A percentile compares a stretch with the other conserved stretches of the same genome.
These are phyloP conservation scores for Alternaria brassicae DNA, from an alignment of 2,329 filamentous ascomycete genomes.

Conservation along the genomic window DNA sequence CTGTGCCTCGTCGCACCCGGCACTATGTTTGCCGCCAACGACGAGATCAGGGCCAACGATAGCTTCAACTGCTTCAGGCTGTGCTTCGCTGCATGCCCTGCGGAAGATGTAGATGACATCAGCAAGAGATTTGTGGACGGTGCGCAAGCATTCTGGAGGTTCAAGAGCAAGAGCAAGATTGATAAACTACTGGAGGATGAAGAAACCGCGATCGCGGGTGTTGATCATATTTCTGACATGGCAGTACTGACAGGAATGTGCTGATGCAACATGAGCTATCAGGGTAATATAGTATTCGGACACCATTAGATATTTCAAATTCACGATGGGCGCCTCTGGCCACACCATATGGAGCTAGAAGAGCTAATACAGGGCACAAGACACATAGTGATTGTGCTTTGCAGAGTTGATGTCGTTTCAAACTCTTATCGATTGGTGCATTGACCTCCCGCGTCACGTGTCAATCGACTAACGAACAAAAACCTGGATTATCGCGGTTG, in stretches of 20 bases:
- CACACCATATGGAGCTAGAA: not conserved
- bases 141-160: conserved; percentile 76
- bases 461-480: not conserved
- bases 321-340: not conserved
- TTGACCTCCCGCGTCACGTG: not conserved
- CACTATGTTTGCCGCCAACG: conserved; percentile 73
- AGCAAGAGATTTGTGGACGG: conserved; percentile 72
- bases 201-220: conserved; percentile 11
- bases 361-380: not conserved
- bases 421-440: not conserved
- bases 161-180: conserved; percentile 71
- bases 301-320: not conserved
- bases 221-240: conserved; percentile 33
- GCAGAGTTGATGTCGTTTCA: not conserved
- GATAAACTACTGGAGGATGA: conserved; percentile 64
- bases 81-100: conserved; percentile 85
- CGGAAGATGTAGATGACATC: conserved; percentile 69
- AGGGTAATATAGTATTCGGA: not conserved
- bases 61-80: conserved; percentile 78
- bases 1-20: conserved; percentile 76
- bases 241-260: conserved; percentile 44
- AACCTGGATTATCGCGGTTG: not conserved
- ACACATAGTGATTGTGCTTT: not conserved
- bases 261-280: conserved; percentile 8
- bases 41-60: conserved; percentile 62